phyloP scores from a whole-genome alignment of 2,329 filamentous ascomycete species.

The Apiospora saccharicola region DNA sequence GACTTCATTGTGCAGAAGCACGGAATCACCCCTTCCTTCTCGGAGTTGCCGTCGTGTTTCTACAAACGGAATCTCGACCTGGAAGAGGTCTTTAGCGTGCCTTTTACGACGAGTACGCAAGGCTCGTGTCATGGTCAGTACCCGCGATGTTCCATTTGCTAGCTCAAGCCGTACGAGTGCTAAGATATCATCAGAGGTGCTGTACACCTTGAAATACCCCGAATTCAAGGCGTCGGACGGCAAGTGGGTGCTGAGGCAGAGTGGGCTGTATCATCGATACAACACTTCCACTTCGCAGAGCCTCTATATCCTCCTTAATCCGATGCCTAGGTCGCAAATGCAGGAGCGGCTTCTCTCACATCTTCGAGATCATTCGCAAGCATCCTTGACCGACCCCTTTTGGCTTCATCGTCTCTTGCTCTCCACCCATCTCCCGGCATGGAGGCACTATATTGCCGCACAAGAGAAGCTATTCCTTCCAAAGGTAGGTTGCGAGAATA shows the following conservation, averaged over 20 bases:
- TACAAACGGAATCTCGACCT: conserved; percentile 37
- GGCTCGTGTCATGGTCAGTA: conserved; percentile 34
- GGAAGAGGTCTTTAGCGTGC: conserved; percentile 38
- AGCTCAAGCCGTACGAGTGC: background rate
- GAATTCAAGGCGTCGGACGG: conserved; percentile 36
- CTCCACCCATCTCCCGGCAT: conserved; percentile 35
- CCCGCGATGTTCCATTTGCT: background rate
- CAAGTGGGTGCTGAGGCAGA: conserved; percentile 40
- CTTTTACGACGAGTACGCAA: conserved; percentile 33
- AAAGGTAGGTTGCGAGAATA: conserved; percentile 31
- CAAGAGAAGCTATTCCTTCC: conserved; percentile 37
- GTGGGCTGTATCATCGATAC: conserved; percentile 38
- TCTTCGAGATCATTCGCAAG: background rate
- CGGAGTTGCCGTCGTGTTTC: conserved; percentile 39
- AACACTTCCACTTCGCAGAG: conserved; percentile 34
- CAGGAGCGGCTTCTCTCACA: conserved; percentile 24
- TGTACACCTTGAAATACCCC: conserved; percentile 40
- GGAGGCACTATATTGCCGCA: conserved; percentile 36
- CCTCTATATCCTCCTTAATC: conserved; percentile 37
- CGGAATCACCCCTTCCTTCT: conserved; percentile 34
- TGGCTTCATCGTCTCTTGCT: conserved; percentile 37
- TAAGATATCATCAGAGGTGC: conserved; percentile 32
- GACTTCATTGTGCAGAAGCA: conserved; percentile 36
- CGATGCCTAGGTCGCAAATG: conserved; percentile 35
- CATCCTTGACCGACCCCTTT: conserved; percentile 24